These are phyloP conservation scores for Bassia scoparia DNA, from an alignment of 148 eudicot species.

Conservation along the genomic window DNA sequence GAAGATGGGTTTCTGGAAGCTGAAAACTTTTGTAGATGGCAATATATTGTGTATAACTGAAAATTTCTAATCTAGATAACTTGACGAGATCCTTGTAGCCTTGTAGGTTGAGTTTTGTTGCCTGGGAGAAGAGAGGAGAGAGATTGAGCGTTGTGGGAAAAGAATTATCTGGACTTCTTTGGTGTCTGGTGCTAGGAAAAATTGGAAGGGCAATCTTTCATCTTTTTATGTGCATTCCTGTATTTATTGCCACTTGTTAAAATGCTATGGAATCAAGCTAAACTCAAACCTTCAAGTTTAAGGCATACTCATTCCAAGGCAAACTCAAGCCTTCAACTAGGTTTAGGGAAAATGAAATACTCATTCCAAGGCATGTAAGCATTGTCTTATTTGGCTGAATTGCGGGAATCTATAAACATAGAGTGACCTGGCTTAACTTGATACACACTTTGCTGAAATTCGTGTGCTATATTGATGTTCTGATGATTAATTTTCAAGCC, in stretches of 20 bases:
- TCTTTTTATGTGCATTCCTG: background rate
- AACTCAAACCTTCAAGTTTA: background rate
- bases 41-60: background rate
- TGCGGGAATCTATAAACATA: background rate
- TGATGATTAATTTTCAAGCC: too few relatives aligned
- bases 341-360: too few relatives aligned
- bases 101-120: background rate
- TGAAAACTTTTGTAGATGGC: background rate
- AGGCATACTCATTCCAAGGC: background rate
- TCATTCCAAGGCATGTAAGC: too few relatives aligned
- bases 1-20: background rate
- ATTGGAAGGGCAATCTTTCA: background rate
- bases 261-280: background rate
- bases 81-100: background rate
- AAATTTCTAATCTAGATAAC: background rate
- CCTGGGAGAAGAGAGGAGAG: background rate
- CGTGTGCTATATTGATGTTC: background rate
- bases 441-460: background rate
- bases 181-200: background rate
- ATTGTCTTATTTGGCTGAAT: constrained; percentile 5
- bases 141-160: background rate
- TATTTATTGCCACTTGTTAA: background rate
- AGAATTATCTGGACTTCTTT: background rate
- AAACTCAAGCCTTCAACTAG: too few relatives aligned
- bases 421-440: background rate